These are phyloP conservation scores for Chlorella sp. DNA, from an alignment of 139 green algal genomes.

Conservation along the genomic window DNA sequence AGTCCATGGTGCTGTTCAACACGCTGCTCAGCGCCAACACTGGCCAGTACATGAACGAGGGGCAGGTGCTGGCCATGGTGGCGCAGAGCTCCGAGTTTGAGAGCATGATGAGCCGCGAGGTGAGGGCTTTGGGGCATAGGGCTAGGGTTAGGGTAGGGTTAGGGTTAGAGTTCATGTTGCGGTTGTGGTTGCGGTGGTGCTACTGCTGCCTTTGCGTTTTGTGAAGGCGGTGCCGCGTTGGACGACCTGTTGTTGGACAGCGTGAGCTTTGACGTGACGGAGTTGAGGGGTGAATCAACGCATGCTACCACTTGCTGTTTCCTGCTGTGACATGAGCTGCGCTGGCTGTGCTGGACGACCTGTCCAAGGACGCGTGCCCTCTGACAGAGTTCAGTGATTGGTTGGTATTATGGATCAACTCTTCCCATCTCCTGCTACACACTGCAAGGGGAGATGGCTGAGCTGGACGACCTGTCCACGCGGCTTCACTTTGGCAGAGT, in stretches of 20 bases:
- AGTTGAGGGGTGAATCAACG: no score
- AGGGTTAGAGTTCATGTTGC: no score
- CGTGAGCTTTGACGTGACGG: no score
- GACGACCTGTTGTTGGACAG: no score
- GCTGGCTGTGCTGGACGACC: slow-evolving; percentile 79
- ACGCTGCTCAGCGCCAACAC: slow-evolving; percentile 65
- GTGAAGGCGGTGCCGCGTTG: no score
- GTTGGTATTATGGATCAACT: no score
- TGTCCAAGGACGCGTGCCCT: slow-evolving; percentile 50
- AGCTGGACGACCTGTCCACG: no score
- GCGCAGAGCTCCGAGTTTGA: slow-evolving; percentile 89
- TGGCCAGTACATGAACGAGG: slow-evolving; percentile 82
- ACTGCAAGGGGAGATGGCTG: slow-evolving; percentile 86
- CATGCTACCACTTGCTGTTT: not conserved
- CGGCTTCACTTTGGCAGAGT: no score
- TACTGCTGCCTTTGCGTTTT: no score
- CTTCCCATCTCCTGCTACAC: not conserved
- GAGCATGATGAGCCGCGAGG: slow-evolving; percentile 76
- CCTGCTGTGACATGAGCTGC: slow-evolving; percentile 68
- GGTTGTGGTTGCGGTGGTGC: no score
- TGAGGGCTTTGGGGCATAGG: not conserved
- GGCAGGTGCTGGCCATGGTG: slow-evolving; percentile 78
- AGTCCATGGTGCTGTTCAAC: slow-evolving; percentile 83
- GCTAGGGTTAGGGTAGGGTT: not conserved
- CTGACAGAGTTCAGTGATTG: no score